phyloP scores from a whole-genome alignment of 805 yeast genomes.

The Isabelozyma pseudorhagii region DNA sequence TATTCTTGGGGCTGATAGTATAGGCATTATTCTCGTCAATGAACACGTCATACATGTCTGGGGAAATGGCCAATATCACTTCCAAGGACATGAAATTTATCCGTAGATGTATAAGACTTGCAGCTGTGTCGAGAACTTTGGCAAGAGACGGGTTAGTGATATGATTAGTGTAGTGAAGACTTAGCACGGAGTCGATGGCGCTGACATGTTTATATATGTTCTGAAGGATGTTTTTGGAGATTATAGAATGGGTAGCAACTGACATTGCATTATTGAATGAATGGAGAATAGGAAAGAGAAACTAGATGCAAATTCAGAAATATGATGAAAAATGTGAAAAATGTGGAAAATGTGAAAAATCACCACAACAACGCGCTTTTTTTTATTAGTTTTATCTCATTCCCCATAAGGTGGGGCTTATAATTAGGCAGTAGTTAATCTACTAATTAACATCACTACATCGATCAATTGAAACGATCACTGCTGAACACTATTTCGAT shows the following conservation, averaged over 20 bases:
- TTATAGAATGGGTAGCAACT: slow-evolving; percentile 5
- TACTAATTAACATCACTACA: too few relatives aligned
- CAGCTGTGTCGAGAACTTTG: slow-evolving; percentile 17
- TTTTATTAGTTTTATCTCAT: too few relatives aligned
- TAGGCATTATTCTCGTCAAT: not conserved
- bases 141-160: slow-evolving; percentile 22
- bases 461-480: not conserved
- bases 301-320: not conserved
- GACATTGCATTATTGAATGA: too few relatives aligned
- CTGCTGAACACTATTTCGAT: not conserved
- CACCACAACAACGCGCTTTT: not conserved
- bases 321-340: not conserved
- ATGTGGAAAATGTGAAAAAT: not conserved
- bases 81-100: slow-evolving; percentile 7
- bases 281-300: not conserved
- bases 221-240: slow-evolving; percentile 3
- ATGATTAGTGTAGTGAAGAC: slow-evolving; percentile 32
- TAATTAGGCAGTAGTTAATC: not conserved
- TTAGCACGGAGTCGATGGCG: slow-evolving; percentile 31
- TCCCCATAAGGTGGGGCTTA: too few relatives aligned
- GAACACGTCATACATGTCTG: slow-evolving; percentile 10
- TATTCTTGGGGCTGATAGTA: slow-evolving; percentile 6
- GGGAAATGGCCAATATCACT: not conserved
- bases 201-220: slow-evolving; percentile 4
- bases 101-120: slow-evolving; percentile 12